Evolutionary conservation across 192 early-diverging fungal species (phyloP), one percentile per base, ranked within the genome.

Genomic region (Coemansia sp.): DNA sequence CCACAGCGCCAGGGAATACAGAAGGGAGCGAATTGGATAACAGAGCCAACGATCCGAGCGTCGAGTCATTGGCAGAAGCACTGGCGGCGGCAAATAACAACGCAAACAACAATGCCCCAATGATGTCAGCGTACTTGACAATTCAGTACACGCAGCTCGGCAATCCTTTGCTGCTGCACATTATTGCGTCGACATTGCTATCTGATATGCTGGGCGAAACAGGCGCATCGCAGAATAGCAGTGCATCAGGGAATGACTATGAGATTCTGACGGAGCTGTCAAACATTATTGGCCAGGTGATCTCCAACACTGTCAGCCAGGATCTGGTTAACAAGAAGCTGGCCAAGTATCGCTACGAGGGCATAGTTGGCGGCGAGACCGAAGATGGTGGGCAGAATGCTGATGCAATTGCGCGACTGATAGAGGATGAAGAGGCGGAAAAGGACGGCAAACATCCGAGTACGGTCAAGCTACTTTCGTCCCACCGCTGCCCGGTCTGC

Each of bases 401-500:
- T 5, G 40, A 38, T 20, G 53, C 29, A 11, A 25, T 67, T 13
- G 68, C 73, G 36, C 64, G 73, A 13, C 46, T 63, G 0, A 23
- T 67, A 34, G 61, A 25, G 1, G 49, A 45, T 11, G 67, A 38
- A 11, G 59, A 43, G 14, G 33, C 15, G 0, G 64, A 63, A 25
- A 46, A 33, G 19, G 33, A 35, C 17, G 35, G 66, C 29, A 20
- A 53, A 15, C 32, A 42, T 9, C 55, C 25, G 19, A 36, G n/a
- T 57, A 40, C 36, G 10, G 63, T 81, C 4, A 34, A 48, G 9
- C 32, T 81, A 55, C 57, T 81, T 10, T 71, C 78, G 54, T 68
- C 78, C 13, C 69, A 81, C 41, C 62, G 70, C 23, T 81, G 78
- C 52, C 73, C 78, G 0, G 78, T 81, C 50, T 81, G 78, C 17